Conservation (phyloP, 2,329 filamentous ascomycete species). For the Chaetomiaceae sp. region DNA sequence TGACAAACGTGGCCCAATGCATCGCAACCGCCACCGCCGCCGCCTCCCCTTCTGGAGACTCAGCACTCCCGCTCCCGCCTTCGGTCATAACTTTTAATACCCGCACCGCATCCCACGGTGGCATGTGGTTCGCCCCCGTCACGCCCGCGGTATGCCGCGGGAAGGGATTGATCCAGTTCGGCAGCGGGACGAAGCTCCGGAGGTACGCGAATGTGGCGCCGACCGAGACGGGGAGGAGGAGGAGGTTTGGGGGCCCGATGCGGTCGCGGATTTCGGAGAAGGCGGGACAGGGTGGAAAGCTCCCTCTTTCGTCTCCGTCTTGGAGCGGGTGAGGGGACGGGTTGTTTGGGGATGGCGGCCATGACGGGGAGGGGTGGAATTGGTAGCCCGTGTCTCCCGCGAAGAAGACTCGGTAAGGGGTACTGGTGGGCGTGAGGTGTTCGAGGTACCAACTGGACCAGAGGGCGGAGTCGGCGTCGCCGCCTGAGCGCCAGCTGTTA, state of each 20-base stretch:
- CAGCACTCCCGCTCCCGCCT: neutral
- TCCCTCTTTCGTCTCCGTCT: constrained; percentile 1
- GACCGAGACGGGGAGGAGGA: constrained; percentile 27
- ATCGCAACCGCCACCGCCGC: constrained; percentile 24
- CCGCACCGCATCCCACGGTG: constrained; percentile 29
- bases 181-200: constrained; percentile 26
- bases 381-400: constrained; percentile 66
- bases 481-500: constrained; percentile 52
- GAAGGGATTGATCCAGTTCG: constrained; percentile 25
- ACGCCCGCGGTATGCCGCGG: constrained; percentile 25
- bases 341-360: constrained; percentile 24
- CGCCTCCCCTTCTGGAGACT: too few species aligned
- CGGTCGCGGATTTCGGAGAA: constrained; percentile 24
- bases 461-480: constrained; percentile 57
- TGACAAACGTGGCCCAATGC: constrained; percentile 31
- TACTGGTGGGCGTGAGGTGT: constrained; percentile 14
- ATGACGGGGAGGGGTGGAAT: constrained; percentile 24
- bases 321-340: neutral
- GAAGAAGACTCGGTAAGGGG: constrained; percentile 58
- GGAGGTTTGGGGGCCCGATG: constrained; percentile 24
- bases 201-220: constrained; percentile 28
- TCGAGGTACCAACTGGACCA: constrained; percentile 65
- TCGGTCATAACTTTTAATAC: constrained; percentile 20
- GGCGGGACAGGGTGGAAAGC: constrained; percentile 26
- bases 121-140: constrained; percentile 28